phyloP scores from a whole-genome alignment of 2,329 filamentous ascomycete species.

The Colletotrichum orbiculare region DNA sequence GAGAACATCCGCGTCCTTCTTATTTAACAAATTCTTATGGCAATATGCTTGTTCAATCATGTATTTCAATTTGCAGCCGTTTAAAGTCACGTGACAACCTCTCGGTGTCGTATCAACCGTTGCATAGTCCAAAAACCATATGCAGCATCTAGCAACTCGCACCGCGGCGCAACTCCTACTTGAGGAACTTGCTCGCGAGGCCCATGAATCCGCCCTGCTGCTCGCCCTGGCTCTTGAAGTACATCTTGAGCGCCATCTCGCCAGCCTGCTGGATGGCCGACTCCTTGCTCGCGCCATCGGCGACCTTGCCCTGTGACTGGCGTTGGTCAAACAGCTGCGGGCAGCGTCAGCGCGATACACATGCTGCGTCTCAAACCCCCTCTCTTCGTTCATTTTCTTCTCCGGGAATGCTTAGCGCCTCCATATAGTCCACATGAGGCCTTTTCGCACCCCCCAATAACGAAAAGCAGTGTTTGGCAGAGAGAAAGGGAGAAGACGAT shows the following conservation, averaged over 20 bases:
- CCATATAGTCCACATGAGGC: no score
- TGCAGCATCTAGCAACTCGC: neutral
- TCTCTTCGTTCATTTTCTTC: no score
- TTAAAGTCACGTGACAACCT: neutral
- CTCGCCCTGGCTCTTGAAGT: conserved; percentile 79
- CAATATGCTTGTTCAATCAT: no score
- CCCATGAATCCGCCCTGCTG: conserved; percentile 62
- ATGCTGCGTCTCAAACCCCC: no score
- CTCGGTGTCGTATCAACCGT: neutral
- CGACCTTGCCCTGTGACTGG: conserved; percentile 62
- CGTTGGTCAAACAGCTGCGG: conserved; percentile 70
- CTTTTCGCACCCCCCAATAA: neutral
- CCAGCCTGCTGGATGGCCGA: conserved; percentile 81
- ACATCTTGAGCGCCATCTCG: conserved; percentile 91
- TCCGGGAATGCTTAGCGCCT: no score
- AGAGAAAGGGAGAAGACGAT: neutral
- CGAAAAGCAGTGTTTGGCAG: neutral
- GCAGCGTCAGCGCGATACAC: neutral
- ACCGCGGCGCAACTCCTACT: conserved; percentile 5
- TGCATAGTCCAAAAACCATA: neutral
- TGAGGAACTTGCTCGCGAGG: conserved; percentile 60
- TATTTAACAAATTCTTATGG: neutral
- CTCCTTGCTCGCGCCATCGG: conserved; percentile 78
- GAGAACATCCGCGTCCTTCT: neutral
- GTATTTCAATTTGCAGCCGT: no score